phyloP scores from a whole-genome alignment of 768 basidiomycete genomes.

The Russula virescens region DNA sequence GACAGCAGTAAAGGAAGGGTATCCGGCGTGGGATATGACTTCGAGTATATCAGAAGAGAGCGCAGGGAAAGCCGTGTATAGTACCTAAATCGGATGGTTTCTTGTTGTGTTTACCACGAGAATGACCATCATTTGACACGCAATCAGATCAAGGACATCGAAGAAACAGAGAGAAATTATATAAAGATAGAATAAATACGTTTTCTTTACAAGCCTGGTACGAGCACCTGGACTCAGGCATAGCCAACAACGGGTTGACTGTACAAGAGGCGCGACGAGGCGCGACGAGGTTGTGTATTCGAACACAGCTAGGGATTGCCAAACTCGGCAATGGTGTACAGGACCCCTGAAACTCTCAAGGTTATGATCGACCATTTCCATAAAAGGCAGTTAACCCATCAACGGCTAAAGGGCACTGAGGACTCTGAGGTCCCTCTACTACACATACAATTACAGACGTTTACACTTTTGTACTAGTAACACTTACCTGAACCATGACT shows the following conservation, averaged over 20 bases:
- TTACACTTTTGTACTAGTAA: too few species aligned
- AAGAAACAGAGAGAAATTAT: background rate
- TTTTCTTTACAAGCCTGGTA: constrained; percentile 1
- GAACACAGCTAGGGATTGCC: constrained; percentile 10
- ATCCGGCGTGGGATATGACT: background rate
- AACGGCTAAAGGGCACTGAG: too few species aligned
- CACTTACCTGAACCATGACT: too few species aligned
- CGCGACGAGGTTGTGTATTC: background rate
- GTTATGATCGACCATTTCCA: too few species aligned
- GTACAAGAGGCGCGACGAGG: background rate
- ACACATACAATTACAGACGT: too few species aligned
- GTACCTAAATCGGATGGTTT: constrained; percentile 12
- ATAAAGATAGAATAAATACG: background rate
- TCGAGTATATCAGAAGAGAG: background rate
- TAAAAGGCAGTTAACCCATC: too few species aligned
- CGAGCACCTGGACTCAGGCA: constrained; percentile 1
- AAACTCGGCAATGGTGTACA: background rate
- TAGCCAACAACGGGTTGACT: background rate
- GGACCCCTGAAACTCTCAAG: too few species aligned
- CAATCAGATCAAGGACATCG: constrained; percentile 9
- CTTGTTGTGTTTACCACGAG: background rate
- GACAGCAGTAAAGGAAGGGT: background rate
- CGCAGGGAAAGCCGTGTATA: background rate
- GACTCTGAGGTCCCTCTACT: too few species aligned
- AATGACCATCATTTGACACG: constrained; percentile 5